A percentile compares a stretch with the other conserved stretches of the same genome.
Conservation (phyloP, 805 yeast species). For the Spathaspora gorwiae region DNA sequence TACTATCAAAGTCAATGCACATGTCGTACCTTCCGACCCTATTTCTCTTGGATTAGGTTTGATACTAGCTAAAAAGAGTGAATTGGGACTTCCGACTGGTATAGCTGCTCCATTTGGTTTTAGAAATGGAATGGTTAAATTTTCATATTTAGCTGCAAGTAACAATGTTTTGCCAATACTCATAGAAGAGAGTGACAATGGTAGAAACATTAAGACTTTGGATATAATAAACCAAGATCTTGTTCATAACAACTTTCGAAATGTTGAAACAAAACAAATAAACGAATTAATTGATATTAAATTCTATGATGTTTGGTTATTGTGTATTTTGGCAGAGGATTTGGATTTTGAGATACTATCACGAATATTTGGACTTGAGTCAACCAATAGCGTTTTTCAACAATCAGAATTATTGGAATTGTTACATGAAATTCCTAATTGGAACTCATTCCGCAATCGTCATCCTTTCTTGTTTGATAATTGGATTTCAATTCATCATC, state of each 20-base stretch:
- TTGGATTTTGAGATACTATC: slow-evolving; percentile 4
- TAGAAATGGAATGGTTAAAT: slow-evolving; percentile 28
- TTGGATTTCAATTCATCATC: neutral
- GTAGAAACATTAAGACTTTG: slow-evolving; percentile 24
- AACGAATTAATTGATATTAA: slow-evolving; percentile 40
- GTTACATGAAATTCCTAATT: slow-evolving; percentile 16
- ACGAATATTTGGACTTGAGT: slow-evolving; percentile 12
- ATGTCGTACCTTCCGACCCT: slow-evolving; percentile 54
- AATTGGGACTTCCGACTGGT: slow-evolving; percentile 36
- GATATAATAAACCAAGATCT: slow-evolving; percentile 6
- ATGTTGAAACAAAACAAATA: slow-evolving; percentile 19
- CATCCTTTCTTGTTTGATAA: slow-evolving; percentile 20
- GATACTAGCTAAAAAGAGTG: slow-evolving; percentile 42
- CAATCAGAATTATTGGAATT: slow-evolving; percentile 12
- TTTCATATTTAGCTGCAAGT: slow-evolving; percentile 48
- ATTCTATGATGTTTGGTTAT: slow-evolving; percentile 47
- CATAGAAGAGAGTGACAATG: slow-evolving; percentile 42
- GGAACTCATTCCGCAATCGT: slow-evolving; percentile 25
- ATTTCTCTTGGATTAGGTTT: slow-evolving; percentile 46
- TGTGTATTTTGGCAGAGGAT: slow-evolving; percentile 20
- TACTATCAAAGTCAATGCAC: slow-evolving; percentile 23
- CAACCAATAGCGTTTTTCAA: neutral
- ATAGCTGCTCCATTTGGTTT: neutral
- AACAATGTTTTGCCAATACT: slow-evolving; percentile 51
- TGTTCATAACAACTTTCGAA: slow-evolving; percentile 2